Base-by-base conservation (phyloP, 768 basidiomycete genomes). In the Coprinopsis strossmayeri region DNA sequence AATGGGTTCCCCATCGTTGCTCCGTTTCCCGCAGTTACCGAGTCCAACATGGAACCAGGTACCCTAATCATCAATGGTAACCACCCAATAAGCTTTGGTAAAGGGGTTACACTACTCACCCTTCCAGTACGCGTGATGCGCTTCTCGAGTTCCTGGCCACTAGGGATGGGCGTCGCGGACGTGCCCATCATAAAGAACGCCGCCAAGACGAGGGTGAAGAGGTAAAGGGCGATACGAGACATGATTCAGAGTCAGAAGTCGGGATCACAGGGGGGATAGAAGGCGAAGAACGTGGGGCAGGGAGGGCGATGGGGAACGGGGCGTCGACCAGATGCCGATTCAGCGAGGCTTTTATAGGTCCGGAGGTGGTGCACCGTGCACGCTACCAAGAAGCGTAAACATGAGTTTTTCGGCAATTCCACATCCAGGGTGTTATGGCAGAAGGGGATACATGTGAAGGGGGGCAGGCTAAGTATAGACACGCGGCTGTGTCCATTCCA, bases 31-130 rank as follows among this genome's bases (percentile, higher is more conserved):
- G 58, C 87, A 89, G 62, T 85, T 84, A 37, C 84, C 86, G 21
- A 70, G 57, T 26, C 70, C 79, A 46, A 72, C 74, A 51, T 79
- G 53, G 60, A 76, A 88, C 76, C 76, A 88, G 27, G 85, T 88
- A 34, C 78, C 84, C 85, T 87, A 56, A 50, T 38, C 35, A 18
- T 10, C 10, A 11, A 38, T 18, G 35, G 5, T 38, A 11, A 18
- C 11, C 17, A 10, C 17, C 17, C 9, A 18, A 17, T 32, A 32
- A 7, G 15, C 30, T 32, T 15, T 32, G 35, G 5, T 17, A 38
- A 11, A 11, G 5, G 17, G 35, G 30, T 32, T 15, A 15, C 30
- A 32, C 35, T 20, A 68, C 78, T 53, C 61, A 87, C 87, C 53
- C 69, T 66, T 34, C 87, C 87, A 5, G 55, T 58, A 56, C 73